These are phyloP conservation scores for Alternaria sp. DNA, from an alignment of 2,329 filamentous ascomycete genomes.

Conservation along the genomic window DNA sequence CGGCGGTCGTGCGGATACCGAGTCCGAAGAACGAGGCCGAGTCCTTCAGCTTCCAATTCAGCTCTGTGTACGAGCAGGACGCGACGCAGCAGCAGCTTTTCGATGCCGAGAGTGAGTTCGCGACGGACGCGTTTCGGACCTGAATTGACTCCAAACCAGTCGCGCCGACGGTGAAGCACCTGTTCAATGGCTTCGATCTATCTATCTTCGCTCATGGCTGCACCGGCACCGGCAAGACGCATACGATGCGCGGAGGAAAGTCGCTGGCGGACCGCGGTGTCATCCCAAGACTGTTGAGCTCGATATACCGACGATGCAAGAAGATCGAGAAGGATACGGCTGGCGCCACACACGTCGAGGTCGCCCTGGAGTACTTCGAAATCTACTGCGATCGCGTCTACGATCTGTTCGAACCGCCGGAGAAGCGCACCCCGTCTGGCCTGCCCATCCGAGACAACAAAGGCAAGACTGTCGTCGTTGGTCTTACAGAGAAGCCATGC, in stretches of 20 bases:
- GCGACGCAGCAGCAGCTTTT: constrained; percentile 88
- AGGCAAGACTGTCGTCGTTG: constrained; percentile 85
- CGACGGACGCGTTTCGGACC: constrained; percentile 4
- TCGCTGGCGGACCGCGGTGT: constrained; percentile 85
- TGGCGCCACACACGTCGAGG: constrained; percentile 72
- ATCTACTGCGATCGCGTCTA: constrained; percentile 97
- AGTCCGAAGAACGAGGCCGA: constrained; percentile 92
- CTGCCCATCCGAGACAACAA: constrained; percentile 84
- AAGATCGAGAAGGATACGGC: constrained; percentile 82
- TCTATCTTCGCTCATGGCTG: constrained; percentile 94
- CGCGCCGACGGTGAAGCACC: constrained; percentile 84
- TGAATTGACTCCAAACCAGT: constrained; percentile 61
- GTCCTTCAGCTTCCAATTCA: constrained; percentile 93
- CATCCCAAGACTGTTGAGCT: constrained; percentile 83
- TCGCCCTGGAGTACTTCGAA: constrained; percentile 89
- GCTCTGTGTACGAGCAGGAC: constrained; percentile 82
- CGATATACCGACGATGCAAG: constrained; percentile 82
- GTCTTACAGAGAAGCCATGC: constrained; percentile 82
- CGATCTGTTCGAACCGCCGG: constrained; percentile 84
- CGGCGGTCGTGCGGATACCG: constrained; percentile 81
- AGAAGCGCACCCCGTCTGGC: constrained; percentile 82
- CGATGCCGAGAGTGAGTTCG: constrained; percentile 75
- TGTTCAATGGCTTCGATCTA: constrained; percentile 76
- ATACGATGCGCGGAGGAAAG: constrained; percentile 93
- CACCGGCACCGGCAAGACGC: constrained; percentile 92